Evolutionary conservation across 164 flowering plant species (phyloP), one percentile per base, ranked within the genome.

Genomic region (Malania oleifera): DNA sequence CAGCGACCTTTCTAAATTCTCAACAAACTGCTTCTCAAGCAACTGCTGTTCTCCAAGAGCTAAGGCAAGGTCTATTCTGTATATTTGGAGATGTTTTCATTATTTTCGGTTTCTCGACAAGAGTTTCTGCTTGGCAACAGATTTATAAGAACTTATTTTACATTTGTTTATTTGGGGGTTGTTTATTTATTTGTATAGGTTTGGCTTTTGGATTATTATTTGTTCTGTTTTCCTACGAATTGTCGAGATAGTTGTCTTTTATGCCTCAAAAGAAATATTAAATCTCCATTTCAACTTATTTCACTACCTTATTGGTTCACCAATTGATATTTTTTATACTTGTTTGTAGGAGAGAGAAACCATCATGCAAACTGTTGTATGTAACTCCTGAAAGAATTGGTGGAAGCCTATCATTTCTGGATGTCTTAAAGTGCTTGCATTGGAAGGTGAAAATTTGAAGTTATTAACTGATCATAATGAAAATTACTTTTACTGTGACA

Each of bases 381-480:
- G 96, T 88, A 43, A 93, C 99, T 66, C 99, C 99, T 56, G 97
- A 93, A 69, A 90, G 93, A 72, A 73, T 93, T 65, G 95, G 77
- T 67, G 97, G 96, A 39, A 93, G 79, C 57, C 20, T 54, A 20
- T 71, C 85, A 52, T 93, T 93, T 70, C 58, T 76, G 64, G 97
- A 88, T 22, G 66, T 76, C 52, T 75, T 93, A 37, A 77, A 69
- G 69, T 67, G 67, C 40, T 54, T 93, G 73, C 74, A 85, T 61
- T 72, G 54, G 56, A 93, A 83, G 96, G 99, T 88, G 13, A 59
- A 40, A 22, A 41, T 56, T 64, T 63, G 19, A 17, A 35, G 23
- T 47, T 62, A 22, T 26, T 43, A 51, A 35, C 31, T 37, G 11
- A 44, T 40, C 39, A 14, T 61, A 9, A 35, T 8, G 12, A 12